Evolutionary conservation across 1,284 basidiomycete genomes (phyloP).

Genomic region (Pholiota adiposa): DNA sequence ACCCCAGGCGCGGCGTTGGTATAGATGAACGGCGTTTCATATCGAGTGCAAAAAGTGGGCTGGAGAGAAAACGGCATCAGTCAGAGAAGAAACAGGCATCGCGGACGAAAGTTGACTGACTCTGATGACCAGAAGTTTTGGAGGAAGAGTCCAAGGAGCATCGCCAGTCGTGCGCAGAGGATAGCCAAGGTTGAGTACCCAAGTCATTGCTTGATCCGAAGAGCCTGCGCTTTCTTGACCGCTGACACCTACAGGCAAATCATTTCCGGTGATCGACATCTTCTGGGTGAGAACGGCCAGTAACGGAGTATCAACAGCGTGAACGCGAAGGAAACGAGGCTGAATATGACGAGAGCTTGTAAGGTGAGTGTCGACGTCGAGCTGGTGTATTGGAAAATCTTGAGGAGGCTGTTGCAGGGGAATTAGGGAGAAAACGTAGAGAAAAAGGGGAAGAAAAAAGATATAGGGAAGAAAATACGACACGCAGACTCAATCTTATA

Average conservation of each 20-base stretch:
- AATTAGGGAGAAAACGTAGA: neutral
- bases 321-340: neutral
- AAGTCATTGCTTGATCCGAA: conserved; percentile 6
- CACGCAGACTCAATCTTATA: conserved; percentile 5
- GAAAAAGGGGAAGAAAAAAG: neutral
- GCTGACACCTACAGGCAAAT: conserved; percentile 2
- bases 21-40: conserved; percentile 4
- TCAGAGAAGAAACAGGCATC: neutral
- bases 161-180: conserved; percentile 10
- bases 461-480: neutral
- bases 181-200: conserved; percentile 14
- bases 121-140: conserved; percentile 10
- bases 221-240: neutral
- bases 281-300: conserved; percentile 8
- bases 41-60: conserved; percentile 9
- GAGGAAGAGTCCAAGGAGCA: conserved; percentile 10
- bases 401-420: neutral
- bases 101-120: conserved; percentile 2
- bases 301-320: neutral
- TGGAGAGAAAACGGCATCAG: neutral
- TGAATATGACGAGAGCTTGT: neutral
- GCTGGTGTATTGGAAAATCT: conserved; percentile 5
- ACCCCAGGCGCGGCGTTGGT: conserved; percentile 3
- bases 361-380: conserved; percentile 8
- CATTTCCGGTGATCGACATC: conserved; percentile 6